Percentiles rank a stretch among this genome's conserved stretches.
These are phyloP conservation scores for Rhizopogon salebrosus DNA, from an alignment of 768 basidiomycete species.

Conservation along the genomic window DNA sequence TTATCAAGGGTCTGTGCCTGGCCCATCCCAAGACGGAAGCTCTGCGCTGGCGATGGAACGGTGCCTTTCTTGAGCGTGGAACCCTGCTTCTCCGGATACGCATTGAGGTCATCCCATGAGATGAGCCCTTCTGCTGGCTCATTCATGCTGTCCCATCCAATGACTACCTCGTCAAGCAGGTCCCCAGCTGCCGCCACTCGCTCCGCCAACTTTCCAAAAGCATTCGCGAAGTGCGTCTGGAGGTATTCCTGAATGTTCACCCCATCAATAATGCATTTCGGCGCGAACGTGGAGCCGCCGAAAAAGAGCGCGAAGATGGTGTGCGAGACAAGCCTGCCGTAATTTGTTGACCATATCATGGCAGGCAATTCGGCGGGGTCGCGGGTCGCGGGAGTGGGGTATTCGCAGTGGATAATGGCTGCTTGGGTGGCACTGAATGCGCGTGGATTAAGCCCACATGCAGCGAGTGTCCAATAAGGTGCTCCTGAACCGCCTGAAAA, in stretches of 20 bases:
- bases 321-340: constrained; percentile 80
- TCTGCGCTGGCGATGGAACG: constrained; percentile 80
- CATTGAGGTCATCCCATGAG: constrained; percentile 62
- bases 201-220: constrained; percentile 73
- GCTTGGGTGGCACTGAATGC: constrained; percentile 83
- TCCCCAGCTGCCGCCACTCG: constrained; percentile 69
- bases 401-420: constrained; percentile 87
- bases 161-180: constrained; percentile 79
- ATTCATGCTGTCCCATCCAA: constrained; percentile 97
- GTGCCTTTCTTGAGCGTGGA: constrained; percentile 82
- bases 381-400: constrained; percentile 50
- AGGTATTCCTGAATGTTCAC: constrained; percentile 88
- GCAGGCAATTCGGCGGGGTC: constrained; percentile 75
- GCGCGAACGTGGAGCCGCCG: constrained; percentile 84
- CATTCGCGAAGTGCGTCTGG: constrained; percentile 69
- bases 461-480: constrained; percentile 87
- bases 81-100: constrained; percentile 61
- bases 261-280: constrained; percentile 87
- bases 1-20: constrained; percentile 74
- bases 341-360: constrained; percentile 98
- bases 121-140: constrained; percentile 84
- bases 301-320: constrained; percentile 95
- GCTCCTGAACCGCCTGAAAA: constrained; percentile 94
- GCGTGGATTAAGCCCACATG: constrained; percentile 85
- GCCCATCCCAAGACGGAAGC: constrained; percentile 86